Percentiles rank a stretch among this genome's conserved stretches.
Evolutionary conservation across 1,284 basidiomycete genomes (phyloP).

Genomic region (Ceratobasidium sp.): DNA sequence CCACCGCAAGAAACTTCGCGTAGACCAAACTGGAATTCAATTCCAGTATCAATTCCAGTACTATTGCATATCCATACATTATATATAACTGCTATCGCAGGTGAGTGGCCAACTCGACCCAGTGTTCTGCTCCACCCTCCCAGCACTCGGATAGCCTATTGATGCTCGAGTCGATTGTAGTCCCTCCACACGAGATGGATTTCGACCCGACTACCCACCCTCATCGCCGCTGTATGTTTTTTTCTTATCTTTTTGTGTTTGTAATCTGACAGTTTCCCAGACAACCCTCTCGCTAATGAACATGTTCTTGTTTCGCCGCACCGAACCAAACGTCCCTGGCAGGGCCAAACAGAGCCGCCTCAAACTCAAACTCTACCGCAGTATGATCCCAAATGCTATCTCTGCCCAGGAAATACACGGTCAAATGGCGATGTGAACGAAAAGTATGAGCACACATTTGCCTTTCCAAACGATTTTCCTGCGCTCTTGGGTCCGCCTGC

Average conservation of each 20-base stretch:
- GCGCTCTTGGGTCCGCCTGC: slow-evolving; percentile 78
- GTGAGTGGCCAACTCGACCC: slow-evolving; percentile 22
- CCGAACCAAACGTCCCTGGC: slow-evolving; percentile 85
- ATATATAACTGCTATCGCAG: slow-evolving; percentile 34
- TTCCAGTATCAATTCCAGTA: slow-evolving; percentile 42
- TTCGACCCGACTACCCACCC: slow-evolving; percentile 78
- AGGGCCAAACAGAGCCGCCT: slow-evolving; percentile 84
- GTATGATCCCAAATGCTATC: slow-evolving; percentile 87
- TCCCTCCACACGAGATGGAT: slow-evolving; percentile 52
- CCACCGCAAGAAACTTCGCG: slow-evolving; percentile 29
- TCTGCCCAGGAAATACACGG: slow-evolving; percentile 92
- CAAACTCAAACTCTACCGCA: slow-evolving; percentile 69
- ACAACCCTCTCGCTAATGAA: slow-evolving; percentile 84
- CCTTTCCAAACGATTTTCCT: slow-evolving; percentile 90
- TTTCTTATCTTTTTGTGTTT: slow-evolving; percentile 35
- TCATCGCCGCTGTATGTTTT: slow-evolving; percentile 75
- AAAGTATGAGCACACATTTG: slow-evolving; percentile 73
- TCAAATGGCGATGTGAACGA: slow-evolving; percentile 82
- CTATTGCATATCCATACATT: slow-evolving; percentile 23
- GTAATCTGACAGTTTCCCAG: slow-evolving; percentile 58
- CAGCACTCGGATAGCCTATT: not conserved
- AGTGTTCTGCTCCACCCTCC: not conserved
- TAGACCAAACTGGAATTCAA: slow-evolving; percentile 39
- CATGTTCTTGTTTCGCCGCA: slow-evolving; percentile 89
- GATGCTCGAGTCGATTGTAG: slow-evolving; percentile 41